Evolutionary conservation across 116 monocot species (phyloP), one percentile per base, ranked within the genome.

Genomic region (Phalaenopsis hybrid): DNA sequence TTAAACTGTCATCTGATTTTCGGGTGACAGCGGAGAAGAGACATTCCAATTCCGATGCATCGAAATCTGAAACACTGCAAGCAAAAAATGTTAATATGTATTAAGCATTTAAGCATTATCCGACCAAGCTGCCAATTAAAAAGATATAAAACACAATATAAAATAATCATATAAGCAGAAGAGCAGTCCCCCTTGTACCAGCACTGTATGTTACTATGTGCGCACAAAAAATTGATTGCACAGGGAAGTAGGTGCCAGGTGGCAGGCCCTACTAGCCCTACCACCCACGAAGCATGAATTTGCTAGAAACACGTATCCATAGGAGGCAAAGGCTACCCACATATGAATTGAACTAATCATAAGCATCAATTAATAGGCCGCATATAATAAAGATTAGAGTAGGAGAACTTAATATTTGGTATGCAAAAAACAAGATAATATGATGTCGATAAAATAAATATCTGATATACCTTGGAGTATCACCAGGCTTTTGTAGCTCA

Each of bases 61-160:
- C 92, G 85, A 89, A 92, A 41, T 92, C 89, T 76, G 90, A 86
- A 85, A 83, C 76, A 86, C 90, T 90, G 81, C 68, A 78, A 51
- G 75, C 46, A 90, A 76, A 28, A 25, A 72, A 41, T 15, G 5
- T 0, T 49, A 25, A 15, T 31, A 50, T 25, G 45, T 10, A 44
- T 11, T 50, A 44, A 46, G 46, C 48, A 5, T 9, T 72, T 84
- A 41, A 28, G 21, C 44, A 72, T 41, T 15, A 37, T 72, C 15
- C 41, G 41, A 72, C 23, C 41, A 72, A 72, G 4, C 16, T 72
- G 41, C 15, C 72, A 72, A 41, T 41, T 25, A 25, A 67, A 67
- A 67, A 67, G 28, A 67, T 41, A 72, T 16, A 72, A 69, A 72
- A 72, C 33, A 16, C 72, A 4, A 43, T 16, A 5, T 72, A 72